Evolutionary conservation across 140 eudicot genomes (phyloP).

Genomic region (Flaveria floridana): DNA sequence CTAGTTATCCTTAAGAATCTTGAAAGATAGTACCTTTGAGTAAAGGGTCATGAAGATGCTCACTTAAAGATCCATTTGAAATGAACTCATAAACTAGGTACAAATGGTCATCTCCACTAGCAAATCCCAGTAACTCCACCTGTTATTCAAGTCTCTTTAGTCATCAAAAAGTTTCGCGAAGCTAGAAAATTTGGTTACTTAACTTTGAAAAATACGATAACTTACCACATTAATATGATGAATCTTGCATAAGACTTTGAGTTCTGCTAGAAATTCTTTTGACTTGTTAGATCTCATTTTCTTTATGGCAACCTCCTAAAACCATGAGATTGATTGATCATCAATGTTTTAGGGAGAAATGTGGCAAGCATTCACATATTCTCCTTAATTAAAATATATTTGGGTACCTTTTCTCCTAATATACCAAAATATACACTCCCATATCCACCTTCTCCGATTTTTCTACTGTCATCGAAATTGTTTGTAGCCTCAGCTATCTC

Average conservation of each 20-base stretch:
- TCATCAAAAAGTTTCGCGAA: conserved; percentile 1
- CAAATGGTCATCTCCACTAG: conserved; percentile 78
- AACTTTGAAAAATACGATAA: conserved; percentile 3
- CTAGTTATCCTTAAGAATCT: conserved; percentile 10
- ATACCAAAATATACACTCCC: conserved; percentile 77
- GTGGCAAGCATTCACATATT: conserved; percentile 3
- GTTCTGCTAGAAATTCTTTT: conserved; percentile 78
- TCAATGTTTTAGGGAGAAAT: not conserved
- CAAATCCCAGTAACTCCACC: conserved; percentile 88
- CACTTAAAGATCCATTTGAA: conserved; percentile 73
- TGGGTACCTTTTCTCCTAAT: conserved; percentile 59
- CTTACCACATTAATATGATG: conserved; percentile 90
- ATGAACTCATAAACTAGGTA: conserved; percentile 72
- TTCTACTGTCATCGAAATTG: conserved; percentile 58
- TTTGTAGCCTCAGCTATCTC: conserved; percentile 76
- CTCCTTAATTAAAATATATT: not conserved
- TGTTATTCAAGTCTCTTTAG: conserved; percentile 15
- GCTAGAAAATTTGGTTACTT: not conserved
- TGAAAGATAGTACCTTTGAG: conserved; percentile 49
- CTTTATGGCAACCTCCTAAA: conserved; percentile 79
- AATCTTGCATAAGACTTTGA: conserved; percentile 76
- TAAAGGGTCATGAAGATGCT: conserved; percentile 83
- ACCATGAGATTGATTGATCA: conserved; percentile 15
- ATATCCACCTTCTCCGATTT: conserved; percentile 82
- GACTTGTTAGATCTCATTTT: conserved; percentile 86